phyloP scores from a whole-genome alignment of 164 flowering plant species.

The Kalanchoe fedtschenkoi region DNA sequence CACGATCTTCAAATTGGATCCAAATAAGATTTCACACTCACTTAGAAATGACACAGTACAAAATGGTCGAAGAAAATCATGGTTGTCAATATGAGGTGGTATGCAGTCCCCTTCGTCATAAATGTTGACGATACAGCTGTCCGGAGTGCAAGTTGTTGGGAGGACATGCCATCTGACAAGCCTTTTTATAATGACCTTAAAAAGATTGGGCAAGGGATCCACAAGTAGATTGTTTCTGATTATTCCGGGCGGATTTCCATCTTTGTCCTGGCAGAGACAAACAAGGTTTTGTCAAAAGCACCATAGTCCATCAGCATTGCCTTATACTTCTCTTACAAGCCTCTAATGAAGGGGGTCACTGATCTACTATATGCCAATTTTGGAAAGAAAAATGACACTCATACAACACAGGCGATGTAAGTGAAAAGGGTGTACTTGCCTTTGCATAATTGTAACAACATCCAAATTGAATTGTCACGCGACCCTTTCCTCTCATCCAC shows the following conservation, averaged over 20 bases:
- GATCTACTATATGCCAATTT: not conserved
- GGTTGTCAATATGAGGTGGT: conserved; percentile 94
- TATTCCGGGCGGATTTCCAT: conserved; percentile 91
- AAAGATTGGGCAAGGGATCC: conserved; percentile 76
- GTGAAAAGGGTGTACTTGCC: conserved; percentile 24
- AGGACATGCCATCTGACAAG: conserved; percentile 80
- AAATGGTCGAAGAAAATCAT: conserved; percentile 89
- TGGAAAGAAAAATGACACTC: not conserved
- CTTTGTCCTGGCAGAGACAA: conserved; percentile 54
- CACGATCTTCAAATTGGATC: conserved; percentile 46
- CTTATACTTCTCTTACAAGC: too few relatives aligned
- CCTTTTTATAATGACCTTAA: conserved; percentile 76
- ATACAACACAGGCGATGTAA: not conserved
- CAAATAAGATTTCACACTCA: conserved; percentile 79
- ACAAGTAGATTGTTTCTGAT: conserved; percentile 40
- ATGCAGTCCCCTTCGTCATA: conserved; percentile 95
- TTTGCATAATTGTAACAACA: conserved; percentile 91
- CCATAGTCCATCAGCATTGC: not conserved
- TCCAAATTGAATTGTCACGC: conserved; percentile 89
- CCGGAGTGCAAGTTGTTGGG: conserved; percentile 86
- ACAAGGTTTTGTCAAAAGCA: not conserved
- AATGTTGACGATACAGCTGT: conserved; percentile 92
- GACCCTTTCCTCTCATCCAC: conserved; percentile 98
- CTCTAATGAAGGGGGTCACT: too few relatives aligned
- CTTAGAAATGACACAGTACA: conserved; percentile 92